Evolutionary conservation across 1,284 basidiomycete species (phyloP), one percentile per base, ranked within the genome.

Genomic region (Moesziomyces antarcticus): DNA sequence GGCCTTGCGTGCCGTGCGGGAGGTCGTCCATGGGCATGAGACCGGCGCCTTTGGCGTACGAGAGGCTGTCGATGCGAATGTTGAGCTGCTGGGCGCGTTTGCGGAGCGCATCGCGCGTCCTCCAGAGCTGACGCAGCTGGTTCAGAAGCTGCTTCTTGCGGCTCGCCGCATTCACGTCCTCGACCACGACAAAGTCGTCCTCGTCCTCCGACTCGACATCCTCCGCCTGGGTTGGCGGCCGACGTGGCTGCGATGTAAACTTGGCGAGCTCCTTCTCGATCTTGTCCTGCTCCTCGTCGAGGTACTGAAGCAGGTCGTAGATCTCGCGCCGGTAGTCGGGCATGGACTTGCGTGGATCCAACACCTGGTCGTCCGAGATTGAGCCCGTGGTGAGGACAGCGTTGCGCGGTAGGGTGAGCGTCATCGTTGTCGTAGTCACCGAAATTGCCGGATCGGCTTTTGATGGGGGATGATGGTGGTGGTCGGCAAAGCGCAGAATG

Each of bases 301-400:
- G 64, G 47, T 56, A 64, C 41, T 73, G 70, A 10, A 73, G 56
- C 27, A 73, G 47, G 37, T 73, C 64, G 54, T 73, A 73, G 55
- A 67, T 73, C 50, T 73, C 70, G 43, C 60, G 64, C 2, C 70
- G 70, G n/a, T 73, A 73, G 60, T 73, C 70, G 4, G 69, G 55
- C 16, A 72, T 44, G 1, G 63, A 62, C 30, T 73, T 73, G 56
- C 64, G 60, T 16, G 70, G 70, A 11, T 73, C 70, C 8, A 73
- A 43, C 18, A 52, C 64, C 35, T 60, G 48, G 5, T 63, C 56
- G 49, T 63, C 60, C 5, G 56, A 40, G 48, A 37, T 69, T 3
- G 48, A 25, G 9, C 45, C 46, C 3, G 46, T 14, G 27, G 5
- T 35, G 51, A 49, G 43, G 4, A 52, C 4, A 14, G 16, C 18